These are phyloP conservation scores for Lophiotrema nucula DNA, from an alignment of 495 filamentous ascomycete species.

Conservation along the genomic window DNA sequence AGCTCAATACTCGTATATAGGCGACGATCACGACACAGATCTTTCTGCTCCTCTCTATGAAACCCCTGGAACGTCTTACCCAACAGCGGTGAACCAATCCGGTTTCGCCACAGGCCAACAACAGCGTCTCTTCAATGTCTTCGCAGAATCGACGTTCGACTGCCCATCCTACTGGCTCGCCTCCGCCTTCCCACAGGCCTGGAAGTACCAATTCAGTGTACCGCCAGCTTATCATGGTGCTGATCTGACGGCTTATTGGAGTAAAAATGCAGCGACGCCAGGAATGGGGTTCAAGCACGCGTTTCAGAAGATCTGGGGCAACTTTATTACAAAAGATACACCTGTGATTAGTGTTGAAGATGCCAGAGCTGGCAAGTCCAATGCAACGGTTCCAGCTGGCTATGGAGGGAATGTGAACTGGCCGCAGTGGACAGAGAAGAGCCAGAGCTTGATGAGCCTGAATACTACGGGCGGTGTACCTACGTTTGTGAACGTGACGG, in stretches of 20 bases:
- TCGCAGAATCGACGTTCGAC: slow-evolving; percentile 34
- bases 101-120: slow-evolving; percentile 30
- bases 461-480: slow-evolving; percentile 30
- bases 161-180: slow-evolving; percentile 36
- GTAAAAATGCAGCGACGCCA: slow-evolving; percentile 5
- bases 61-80: slow-evolving; percentile 18
- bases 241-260: slow-evolving; percentile 32
- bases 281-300: slow-evolving; percentile 27
- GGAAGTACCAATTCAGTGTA: slow-evolving; percentile 35
- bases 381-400: slow-evolving; percentile 24
- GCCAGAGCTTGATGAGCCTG: slow-evolving; percentile 12
- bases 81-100: slow-evolving; percentile 31
- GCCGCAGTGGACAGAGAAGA: slow-evolving; percentile 19
- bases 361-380: slow-evolving; percentile 18
- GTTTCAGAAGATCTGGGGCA: slow-evolving; percentile 33
- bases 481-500: neutral
- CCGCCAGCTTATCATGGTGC: slow-evolving; percentile 28
- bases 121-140: slow-evolving; percentile 33
- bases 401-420: slow-evolving; percentile 21
- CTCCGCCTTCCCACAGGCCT: slow-evolving; percentile 29
- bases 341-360: slow-evolving; percentile 18
- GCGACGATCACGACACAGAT: slow-evolving; percentile 14
- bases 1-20: slow-evolving; percentile 21
- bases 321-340: slow-evolving; percentile 25
- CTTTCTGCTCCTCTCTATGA: slow-evolving; percentile 19